A percentile compares a stretch with the other conserved stretches of the same genome.
phyloP scores from a whole-genome alignment of 805 yeast species.

The Candida qinlingensis region DNA sequence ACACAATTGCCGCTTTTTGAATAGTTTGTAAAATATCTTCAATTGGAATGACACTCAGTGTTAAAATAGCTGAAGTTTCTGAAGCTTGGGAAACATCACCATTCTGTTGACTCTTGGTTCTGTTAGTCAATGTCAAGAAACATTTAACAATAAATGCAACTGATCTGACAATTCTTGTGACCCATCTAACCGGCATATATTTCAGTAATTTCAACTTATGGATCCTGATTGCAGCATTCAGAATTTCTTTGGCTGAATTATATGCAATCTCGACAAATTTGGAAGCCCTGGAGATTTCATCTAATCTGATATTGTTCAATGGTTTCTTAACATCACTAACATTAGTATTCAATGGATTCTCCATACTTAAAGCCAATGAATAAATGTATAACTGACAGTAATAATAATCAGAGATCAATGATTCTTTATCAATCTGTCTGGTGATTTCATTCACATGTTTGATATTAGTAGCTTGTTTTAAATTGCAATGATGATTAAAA shows the following conservation, averaged over 20 bases:
- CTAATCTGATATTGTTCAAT: constrained; percentile 42
- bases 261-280: constrained; percentile 78
- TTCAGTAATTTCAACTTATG: constrained; percentile 57
- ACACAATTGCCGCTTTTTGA: constrained; percentile 64
- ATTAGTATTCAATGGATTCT: constrained; percentile 26
- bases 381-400: constrained; percentile 81
- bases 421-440: constrained; percentile 52
- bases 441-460: constrained; percentile 30
- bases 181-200: constrained; percentile 92
- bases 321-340: constrained; percentile 17
- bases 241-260: constrained; percentile 74
- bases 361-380: constrained; percentile 68
- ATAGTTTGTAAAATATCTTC: constrained; percentile 67
- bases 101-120: constrained; percentile 10
- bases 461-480: constrained; percentile 23
- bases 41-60: constrained; percentile 54
- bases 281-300: constrained; percentile 68
- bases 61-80: constrained; percentile 42
- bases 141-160: constrained; percentile 89
- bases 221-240: constrained; percentile 65
- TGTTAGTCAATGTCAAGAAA: constrained; percentile 53
- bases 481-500: constrained; percentile 27
- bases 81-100: constrained; percentile 25
- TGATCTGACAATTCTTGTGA: constrained; percentile 77
- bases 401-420: constrained; percentile 74